These are phyloP conservation scores for Alternaria burnsii DNA, from an alignment of 2,329 filamentous ascomycete species.

Conservation along the genomic window DNA sequence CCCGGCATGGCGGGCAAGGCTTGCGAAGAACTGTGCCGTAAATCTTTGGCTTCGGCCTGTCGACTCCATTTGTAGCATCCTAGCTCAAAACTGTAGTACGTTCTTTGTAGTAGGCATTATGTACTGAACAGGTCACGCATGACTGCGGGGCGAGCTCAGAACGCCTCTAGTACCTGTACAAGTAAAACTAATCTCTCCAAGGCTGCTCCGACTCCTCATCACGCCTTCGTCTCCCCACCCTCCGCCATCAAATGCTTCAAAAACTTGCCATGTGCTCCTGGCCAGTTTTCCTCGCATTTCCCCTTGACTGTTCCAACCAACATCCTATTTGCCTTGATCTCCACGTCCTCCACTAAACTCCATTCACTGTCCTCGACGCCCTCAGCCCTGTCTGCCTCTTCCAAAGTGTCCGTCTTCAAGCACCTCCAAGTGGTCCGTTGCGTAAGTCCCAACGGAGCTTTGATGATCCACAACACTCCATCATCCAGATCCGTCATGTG, in stretches of 20 bases:
- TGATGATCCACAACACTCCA: constrained; percentile 47
- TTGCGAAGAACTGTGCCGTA: not conserved
- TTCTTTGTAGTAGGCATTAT: not conserved
- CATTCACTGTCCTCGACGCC: constrained; percentile 33
- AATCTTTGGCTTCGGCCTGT: not conserved
- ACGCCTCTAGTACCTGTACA: not conserved
- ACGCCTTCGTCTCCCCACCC: not conserved
- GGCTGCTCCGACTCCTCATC: not conserved
- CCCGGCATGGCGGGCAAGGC: not conserved
- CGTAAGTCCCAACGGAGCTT: constrained; percentile 46
- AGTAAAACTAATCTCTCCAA: no score
- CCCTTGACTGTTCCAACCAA: constrained; percentile 47
- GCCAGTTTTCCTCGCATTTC: constrained; percentile 50
- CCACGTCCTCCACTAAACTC: constrained; percentile 49
- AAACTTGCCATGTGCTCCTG: constrained; percentile 43
- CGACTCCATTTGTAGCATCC: not conserved
- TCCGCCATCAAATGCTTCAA: constrained; percentile 32
- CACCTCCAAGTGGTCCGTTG: constrained; percentile 46
- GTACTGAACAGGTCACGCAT: not conserved
- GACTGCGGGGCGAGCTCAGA: not conserved
- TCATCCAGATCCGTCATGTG: constrained; percentile 46
- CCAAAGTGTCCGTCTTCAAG: constrained; percentile 29
- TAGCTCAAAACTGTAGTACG: not conserved
- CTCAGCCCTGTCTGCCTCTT: constrained; percentile 16
- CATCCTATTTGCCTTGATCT: constrained; percentile 46